phyloP scores from a whole-genome alignment of 1,284 basidiomycete genomes.

The Bjerkandera adusta region DNA sequence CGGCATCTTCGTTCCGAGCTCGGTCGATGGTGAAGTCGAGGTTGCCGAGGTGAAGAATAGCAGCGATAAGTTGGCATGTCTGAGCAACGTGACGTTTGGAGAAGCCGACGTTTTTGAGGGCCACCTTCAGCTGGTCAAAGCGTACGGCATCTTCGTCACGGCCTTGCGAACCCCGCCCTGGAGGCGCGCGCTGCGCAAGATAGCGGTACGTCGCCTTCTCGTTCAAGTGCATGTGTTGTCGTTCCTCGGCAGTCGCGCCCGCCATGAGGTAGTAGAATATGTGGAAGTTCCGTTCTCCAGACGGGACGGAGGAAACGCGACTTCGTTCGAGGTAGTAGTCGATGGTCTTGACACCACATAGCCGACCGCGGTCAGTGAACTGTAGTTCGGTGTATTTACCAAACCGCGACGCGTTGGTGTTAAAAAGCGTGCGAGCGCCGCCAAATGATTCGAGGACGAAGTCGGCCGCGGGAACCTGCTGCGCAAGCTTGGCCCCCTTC shows the following conservation, averaged over 20 bases:
- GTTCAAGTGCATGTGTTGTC: slow-evolving; percentile 80
- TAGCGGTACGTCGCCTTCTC: slow-evolving; percentile 83
- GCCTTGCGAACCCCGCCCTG: slow-evolving; percentile 33
- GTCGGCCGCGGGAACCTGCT: slow-evolving; percentile 89
- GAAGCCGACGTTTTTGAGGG: slow-evolving; percentile 89
- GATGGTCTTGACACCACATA: slow-evolving; percentile 91
- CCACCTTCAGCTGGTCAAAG: slow-evolving; percentile 91
- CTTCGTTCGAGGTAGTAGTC: slow-evolving; percentile 96
- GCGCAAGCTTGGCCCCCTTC: slow-evolving; percentile 86
- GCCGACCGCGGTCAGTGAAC: slow-evolving; percentile 86
- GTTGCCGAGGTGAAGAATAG: slow-evolving; percentile 95
- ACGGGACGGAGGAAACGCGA: slow-evolving; percentile 77
- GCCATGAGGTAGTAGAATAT: slow-evolving; percentile 95
- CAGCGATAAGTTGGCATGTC: slow-evolving; percentile 91
- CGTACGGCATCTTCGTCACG: slow-evolving; percentile 75
- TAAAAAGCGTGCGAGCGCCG: slow-evolving; percentile 86
- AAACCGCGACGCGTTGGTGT: slow-evolving; percentile 89
- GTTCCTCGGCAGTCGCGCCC: slow-evolving; percentile 86
- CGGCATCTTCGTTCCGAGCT: slow-evolving; percentile 82
- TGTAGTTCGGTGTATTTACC: slow-evolving; percentile 95
- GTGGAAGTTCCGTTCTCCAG: slow-evolving; percentile 94
- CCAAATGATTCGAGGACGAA: slow-evolving; percentile 95
- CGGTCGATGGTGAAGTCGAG: slow-evolving; percentile 90
- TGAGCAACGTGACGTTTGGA: slow-evolving; percentile 93
- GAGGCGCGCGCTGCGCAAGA: slow-evolving; percentile 63